Percentiles rank a stretch among this genome's conserved stretches.
phyloP scores from a whole-genome alignment of 495 filamentous ascomycete genomes.

The Xylaria bambusicola region DNA sequence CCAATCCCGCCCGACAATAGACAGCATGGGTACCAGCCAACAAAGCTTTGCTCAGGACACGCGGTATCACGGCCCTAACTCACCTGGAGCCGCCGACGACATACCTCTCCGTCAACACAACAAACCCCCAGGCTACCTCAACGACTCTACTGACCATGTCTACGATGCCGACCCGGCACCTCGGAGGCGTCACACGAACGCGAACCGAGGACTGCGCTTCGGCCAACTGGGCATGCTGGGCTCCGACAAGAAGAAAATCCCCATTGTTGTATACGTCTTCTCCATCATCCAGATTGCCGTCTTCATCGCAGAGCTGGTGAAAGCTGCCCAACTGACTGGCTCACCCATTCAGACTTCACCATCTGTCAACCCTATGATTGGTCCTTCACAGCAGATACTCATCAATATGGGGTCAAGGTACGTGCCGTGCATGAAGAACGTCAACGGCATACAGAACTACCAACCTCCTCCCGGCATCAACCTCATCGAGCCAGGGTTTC shows the following conservation, averaged over 20 bases:
- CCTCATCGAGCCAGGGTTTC: conserved; percentile 20
- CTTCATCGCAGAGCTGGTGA: conserved; percentile 88
- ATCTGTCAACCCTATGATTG: conserved; percentile 93
- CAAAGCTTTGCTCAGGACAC: conserved; percentile 53
- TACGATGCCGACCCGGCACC: conserved; percentile 43
- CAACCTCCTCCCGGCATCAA: conserved; percentile 17
- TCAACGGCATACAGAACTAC: conserved; percentile 62
- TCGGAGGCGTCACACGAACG: conserved; percentile 24
- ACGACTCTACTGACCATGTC: conserved; percentile 53
- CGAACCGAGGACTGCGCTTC: conserved; percentile 41
- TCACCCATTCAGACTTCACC: conserved; percentile 85
- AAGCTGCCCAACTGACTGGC: conserved; percentile 66
- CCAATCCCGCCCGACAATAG: conserved; percentile 5
- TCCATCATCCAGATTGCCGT: conserved; percentile 76
- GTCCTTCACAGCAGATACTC: conserved; percentile 82
- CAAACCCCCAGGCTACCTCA: conserved; percentile 36
- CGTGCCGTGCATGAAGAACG: conserved; percentile 90
- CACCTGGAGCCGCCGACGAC: conserved; percentile 55
- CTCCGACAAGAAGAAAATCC: conserved; percentile 58
- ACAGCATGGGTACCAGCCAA: conserved; percentile 34
- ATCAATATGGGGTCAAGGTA: conserved; percentile 97
- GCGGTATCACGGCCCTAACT: conserved; percentile 56
- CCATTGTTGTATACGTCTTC: conserved; percentile 81
- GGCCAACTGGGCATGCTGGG: conserved; percentile 53
- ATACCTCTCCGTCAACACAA: conserved; percentile 64